A percentile compares a stretch with the other conserved stretches of the same genome.
Conservation (phyloP, 2,329 filamentous ascomycete species). For the Dactylella cylindrospora region DNA sequence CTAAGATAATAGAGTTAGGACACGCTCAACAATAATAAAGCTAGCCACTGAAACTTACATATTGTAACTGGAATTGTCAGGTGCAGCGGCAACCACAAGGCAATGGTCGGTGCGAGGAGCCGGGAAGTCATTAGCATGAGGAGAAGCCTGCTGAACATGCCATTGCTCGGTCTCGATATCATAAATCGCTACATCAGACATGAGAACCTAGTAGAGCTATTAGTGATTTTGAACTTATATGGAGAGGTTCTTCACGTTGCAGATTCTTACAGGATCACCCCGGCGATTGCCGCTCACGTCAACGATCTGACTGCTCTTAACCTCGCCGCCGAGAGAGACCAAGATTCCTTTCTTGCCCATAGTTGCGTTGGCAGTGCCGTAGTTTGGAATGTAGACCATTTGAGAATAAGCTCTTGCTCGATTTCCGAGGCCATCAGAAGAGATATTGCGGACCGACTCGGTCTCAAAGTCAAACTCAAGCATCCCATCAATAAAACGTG, state of each 20-base stretch:
- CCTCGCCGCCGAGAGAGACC: slow-evolving; percentile 25
- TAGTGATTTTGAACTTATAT: no score
- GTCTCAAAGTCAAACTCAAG: slow-evolving; percentile 38
- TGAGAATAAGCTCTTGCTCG: slow-evolving; percentile 33
- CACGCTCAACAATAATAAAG: neutral
- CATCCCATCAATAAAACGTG: slow-evolving; percentile 28
- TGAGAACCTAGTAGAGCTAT: slow-evolving; percentile 9
- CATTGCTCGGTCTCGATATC: slow-evolving; percentile 27
- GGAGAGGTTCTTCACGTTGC: neutral
- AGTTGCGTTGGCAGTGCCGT: slow-evolving; percentile 6
- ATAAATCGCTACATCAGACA: slow-evolving; percentile 36
- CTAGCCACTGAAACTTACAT: slow-evolving; percentile 13
- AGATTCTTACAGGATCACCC: slow-evolving; percentile 21
- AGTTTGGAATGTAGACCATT: slow-evolving; percentile 28
- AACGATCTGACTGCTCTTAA: slow-evolving; percentile 39
- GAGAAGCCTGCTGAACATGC: slow-evolving; percentile 32
- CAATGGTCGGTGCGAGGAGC: slow-evolving; percentile 28
- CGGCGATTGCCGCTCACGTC: slow-evolving; percentile 35
- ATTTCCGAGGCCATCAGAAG: slow-evolving; percentile 16
- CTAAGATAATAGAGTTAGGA: slow-evolving; percentile 1
- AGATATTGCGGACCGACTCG: slow-evolving; percentile 35
- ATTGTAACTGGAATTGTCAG: slow-evolving; percentile 25
- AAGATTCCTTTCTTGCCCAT: slow-evolving; percentile 18
- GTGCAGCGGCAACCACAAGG: slow-evolving; percentile 20
- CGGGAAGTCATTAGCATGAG: slow-evolving; percentile 32